phyloP scores from a whole-genome alignment of 805 yeast genomes.

The Candida vartiovaarae region DNA sequence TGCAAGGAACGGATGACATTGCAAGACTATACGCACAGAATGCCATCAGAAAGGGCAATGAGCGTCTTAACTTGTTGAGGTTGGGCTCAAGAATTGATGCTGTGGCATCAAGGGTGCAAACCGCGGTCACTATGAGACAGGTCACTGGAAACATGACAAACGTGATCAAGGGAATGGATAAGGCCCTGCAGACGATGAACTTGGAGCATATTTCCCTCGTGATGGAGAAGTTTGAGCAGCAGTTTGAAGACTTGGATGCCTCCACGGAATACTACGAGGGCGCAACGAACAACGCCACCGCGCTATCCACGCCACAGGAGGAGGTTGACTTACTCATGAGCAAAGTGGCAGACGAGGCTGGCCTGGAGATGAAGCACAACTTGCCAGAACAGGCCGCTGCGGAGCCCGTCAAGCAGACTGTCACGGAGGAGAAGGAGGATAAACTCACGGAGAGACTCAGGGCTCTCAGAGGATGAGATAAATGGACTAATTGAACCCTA shows the following conservation, averaged over 20 bases:
- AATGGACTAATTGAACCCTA: neutral
- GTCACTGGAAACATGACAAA: slow-evolving; percentile 92
- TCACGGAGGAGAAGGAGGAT: slow-evolving; percentile 76
- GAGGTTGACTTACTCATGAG: slow-evolving; percentile 87
- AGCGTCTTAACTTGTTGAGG: slow-evolving; percentile 71
- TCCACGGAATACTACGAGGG: slow-evolving; percentile 88
- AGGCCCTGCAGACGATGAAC: slow-evolving; percentile 93
- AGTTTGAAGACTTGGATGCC: slow-evolving; percentile 93
- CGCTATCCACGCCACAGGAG: slow-evolving; percentile 87
- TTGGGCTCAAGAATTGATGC: slow-evolving; percentile 90
- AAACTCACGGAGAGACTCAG: slow-evolving; percentile 79
- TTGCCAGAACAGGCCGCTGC: slow-evolving; percentile 42
- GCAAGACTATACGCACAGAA: slow-evolving; percentile 93
- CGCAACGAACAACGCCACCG: slow-evolving; percentile 83
- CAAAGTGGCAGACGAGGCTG: slow-evolving; percentile 96
- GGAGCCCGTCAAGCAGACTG: slow-evolving; percentile 45
- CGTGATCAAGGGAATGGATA: slow-evolving; percentile 94
- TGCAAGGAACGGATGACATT: slow-evolving; percentile 82
- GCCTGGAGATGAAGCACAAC: slow-evolving; percentile 83
- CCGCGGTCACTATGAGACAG: slow-evolving; percentile 96
- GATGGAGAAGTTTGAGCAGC: slow-evolving; percentile 95
- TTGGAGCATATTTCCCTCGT: slow-evolving; percentile 86
- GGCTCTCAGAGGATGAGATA: slow-evolving; percentile 52
- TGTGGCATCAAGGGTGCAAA: slow-evolving; percentile 91
- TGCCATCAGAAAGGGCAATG: slow-evolving; percentile 88